Evolutionary conservation across 2,329 filamentous ascomycete genomes (phyloP).

Genomic region (Arthrobotrys entomopaga): DNA sequence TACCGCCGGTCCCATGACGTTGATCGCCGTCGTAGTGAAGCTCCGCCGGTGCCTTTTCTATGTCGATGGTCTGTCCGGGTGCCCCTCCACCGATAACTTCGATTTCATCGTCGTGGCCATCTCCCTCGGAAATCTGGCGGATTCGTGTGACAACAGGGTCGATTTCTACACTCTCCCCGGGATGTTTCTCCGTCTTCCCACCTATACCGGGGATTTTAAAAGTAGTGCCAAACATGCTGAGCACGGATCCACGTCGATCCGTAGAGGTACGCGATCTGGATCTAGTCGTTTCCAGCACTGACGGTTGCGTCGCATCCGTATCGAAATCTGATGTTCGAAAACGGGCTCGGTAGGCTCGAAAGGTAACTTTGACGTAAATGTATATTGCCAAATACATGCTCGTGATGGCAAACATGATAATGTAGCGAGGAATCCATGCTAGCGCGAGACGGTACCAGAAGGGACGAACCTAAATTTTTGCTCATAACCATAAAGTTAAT

Average conservation of each 20-base stretch:
- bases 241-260: constrained; percentile 31
- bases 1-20: constrained; percentile 22
- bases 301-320: constrained; percentile 42
- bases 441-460: constrained; percentile 76
- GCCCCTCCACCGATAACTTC: constrained; percentile 8
- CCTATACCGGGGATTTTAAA: constrained; percentile 41
- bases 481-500: background rate
- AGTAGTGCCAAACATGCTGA: constrained; percentile 48
- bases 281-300: constrained; percentile 24
- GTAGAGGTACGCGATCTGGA: constrained; percentile 1
- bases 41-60: constrained; percentile 27
- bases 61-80: constrained; percentile 19
- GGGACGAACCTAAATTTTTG: constrained; percentile 64
- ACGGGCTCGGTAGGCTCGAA: constrained; percentile 43
- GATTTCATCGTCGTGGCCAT: constrained; percentile 8
- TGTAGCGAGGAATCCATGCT: constrained; percentile 78
- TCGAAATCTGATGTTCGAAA: constrained; percentile 54
- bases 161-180: constrained; percentile 34
- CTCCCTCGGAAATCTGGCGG: constrained; percentile 25
- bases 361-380: constrained; percentile 68
- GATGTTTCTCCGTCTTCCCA: constrained; percentile 29
- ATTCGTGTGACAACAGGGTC: constrained; percentile 25
- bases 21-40: constrained; percentile 8
- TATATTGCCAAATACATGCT: constrained; percentile 76
- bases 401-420: constrained; percentile 74